Evolutionary conservation across 495 filamentous ascomycete genomes (phyloP).

Genomic region (Hypomontagnella monticulosa): DNA sequence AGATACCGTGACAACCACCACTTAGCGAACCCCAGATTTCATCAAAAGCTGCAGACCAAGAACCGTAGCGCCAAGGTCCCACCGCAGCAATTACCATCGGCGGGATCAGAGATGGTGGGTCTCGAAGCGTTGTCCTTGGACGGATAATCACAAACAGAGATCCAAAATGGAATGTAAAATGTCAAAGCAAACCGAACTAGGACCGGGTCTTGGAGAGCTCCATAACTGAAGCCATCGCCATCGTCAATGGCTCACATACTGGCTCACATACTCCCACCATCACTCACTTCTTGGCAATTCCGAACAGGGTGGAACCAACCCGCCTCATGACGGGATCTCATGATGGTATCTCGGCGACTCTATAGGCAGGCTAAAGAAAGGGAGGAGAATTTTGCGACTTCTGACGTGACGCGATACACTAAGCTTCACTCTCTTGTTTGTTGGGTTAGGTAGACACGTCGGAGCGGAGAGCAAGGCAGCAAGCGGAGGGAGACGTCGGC

Average conservation of each 20-base stretch:
- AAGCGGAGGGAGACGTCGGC: conserved; percentile 29
- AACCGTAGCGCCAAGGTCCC: conserved; percentile 39
- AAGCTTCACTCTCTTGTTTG: conserved; percentile 3
- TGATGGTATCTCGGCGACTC: conserved; percentile 22
- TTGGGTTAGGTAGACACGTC: conserved; percentile 18
- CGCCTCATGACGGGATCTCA: conserved; percentile 32
- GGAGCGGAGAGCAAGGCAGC: conserved; percentile 29
- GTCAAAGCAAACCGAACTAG: conserved; percentile 8
- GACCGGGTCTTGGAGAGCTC: conserved; percentile 3
- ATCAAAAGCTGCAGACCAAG: conserved; percentile 36
- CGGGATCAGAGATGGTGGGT: conserved; percentile 34
- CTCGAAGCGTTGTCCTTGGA: conserved; percentile 35
- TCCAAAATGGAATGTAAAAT: conserved; percentile 6
- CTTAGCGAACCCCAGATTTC: conserved; percentile 43
- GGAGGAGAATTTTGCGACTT: conserved; percentile 11
- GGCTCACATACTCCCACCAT: conserved; percentile 19
- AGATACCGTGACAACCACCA: conserved; percentile 38
- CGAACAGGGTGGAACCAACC: conserved; percentile 11
- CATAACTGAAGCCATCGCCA: conserved; percentile 26
- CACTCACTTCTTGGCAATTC: conserved; percentile 28
- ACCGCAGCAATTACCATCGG: conserved; percentile 36
- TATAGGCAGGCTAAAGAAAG: conserved; percentile 32
- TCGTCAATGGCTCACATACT: conserved; percentile 9
- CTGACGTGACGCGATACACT: conserved; percentile 14
- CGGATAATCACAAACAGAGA: conserved; percentile 38